These are phyloP conservation scores for Colletotrichum destructivum DNA, from an alignment of 2,329 filamentous ascomycete species.

Conservation along the genomic window DNA sequence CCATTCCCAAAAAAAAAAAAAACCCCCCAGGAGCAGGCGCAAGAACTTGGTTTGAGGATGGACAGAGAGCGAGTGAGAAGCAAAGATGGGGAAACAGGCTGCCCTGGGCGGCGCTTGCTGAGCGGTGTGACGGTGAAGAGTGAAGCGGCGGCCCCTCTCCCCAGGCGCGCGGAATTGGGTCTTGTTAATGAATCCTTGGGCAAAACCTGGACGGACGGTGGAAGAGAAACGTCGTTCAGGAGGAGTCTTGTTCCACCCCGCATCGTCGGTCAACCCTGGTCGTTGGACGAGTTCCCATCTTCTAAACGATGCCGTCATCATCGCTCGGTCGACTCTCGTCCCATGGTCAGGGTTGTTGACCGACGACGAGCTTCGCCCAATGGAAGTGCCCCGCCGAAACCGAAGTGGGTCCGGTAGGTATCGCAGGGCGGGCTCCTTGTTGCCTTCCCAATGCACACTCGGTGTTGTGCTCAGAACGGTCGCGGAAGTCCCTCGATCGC, in stretches of 20 bases:
- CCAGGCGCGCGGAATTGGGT: conserved; percentile 26
- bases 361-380: conserved; percentile 29
- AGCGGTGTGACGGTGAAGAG: conserved; percentile 32
- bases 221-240: conserved; percentile 3
- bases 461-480: conserved; percentile 5
- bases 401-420: conserved; percentile 24
- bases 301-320: conserved; percentile 38
- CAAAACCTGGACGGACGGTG: background rate
- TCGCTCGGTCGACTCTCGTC: conserved; percentile 19
- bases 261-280: background rate
- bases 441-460: background rate
- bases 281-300: background rate
- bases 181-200: conserved; percentile 6
- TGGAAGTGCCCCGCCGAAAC: conserved; percentile 20
- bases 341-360: conserved; percentile 14
- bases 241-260: conserved; percentile 26
- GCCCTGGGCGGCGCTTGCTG: conserved; percentile 21
- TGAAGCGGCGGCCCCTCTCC: conserved; percentile 8
- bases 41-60: background rate
- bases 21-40: background rate
- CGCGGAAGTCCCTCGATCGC: conserved; percentile 30
- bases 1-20: conserved; percentile 23
- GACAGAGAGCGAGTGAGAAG: background rate
- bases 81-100: background rate
- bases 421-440: conserved; percentile 17